Evolutionary conservation across 108 stramenopile genomes (phyloP).

Genomic region (Skeletonema potamos): DNA sequence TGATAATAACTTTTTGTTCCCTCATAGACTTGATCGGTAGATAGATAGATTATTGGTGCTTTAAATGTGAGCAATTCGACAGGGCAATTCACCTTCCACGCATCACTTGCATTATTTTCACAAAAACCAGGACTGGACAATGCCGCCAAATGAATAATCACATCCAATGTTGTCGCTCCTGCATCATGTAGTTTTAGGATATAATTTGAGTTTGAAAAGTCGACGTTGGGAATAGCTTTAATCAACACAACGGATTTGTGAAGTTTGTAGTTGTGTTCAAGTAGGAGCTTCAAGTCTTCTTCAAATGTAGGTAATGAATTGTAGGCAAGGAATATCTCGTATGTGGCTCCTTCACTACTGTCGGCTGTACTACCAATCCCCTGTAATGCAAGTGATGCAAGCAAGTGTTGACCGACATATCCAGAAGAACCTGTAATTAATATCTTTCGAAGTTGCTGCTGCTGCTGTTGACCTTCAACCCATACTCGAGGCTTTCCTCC

Average conservation of each 20-base stretch:
- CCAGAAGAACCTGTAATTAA: conserved; percentile 78
- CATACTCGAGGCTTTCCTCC: background rate
- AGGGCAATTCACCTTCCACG: conserved; percentile 59
- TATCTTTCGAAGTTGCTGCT: conserved; percentile 12
- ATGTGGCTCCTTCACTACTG: background rate
- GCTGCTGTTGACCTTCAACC: background rate
- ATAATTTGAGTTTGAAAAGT: conserved; percentile 9
- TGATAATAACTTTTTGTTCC: conserved; percentile 51
- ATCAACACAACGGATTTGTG: conserved; percentile 16
- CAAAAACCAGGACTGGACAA: conserved; percentile 57
- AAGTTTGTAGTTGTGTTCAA: conserved; percentile 1
- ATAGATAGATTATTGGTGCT: conserved; percentile 57
- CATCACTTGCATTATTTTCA: conserved; percentile 52
- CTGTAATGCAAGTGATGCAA: conserved; percentile 39
- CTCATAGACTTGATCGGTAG: conserved; percentile 85
- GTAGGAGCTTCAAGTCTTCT: conserved; percentile 4
- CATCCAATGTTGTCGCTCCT: conserved; percentile 29
- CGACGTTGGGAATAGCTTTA: conserved; percentile 1
- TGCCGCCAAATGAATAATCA: conserved; percentile 77
- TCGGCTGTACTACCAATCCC: background rate
- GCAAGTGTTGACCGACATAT: conserved; percentile 77
- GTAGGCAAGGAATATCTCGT: conserved; percentile 39
- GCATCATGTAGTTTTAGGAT: conserved; percentile 1
- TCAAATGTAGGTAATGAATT: conserved; percentile 36
- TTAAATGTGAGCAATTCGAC: conserved; percentile 32